Percentiles rank a stretch among this genome's conserved stretches.
Conservation (phyloP, 495 filamentous ascomycete genomes). For the Podospora pseudocomata region DNA sequence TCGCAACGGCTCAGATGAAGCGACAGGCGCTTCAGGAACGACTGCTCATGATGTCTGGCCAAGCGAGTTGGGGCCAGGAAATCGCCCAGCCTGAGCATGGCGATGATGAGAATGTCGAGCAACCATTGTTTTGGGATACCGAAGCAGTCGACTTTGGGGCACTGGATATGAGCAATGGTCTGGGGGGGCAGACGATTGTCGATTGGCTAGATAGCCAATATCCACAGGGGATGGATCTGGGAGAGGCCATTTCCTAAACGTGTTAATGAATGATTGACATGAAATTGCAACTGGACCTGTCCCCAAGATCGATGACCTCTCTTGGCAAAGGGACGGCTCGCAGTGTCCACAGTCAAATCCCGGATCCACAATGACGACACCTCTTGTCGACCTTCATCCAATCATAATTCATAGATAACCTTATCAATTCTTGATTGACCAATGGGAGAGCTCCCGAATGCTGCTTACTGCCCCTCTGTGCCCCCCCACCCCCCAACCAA, state of each 20-base stretch:
- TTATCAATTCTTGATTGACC: not conserved
- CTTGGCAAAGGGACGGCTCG: not conserved
- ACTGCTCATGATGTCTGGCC: not conserved
- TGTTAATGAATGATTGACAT: too few relatives aligned
- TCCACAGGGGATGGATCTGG: not conserved
- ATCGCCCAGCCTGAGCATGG: not conserved
- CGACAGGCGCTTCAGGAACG: not conserved
- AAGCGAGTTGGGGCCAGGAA: not conserved
- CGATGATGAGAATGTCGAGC: not conserved
- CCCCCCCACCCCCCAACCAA: not conserved
- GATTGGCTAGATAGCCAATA: not conserved
- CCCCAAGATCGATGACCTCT: not conserved
- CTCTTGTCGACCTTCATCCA: not conserved
- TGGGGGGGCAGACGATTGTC: not conserved
- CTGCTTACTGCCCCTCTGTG: not conserved
- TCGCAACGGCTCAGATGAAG: constrained; percentile 12
- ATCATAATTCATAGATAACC: not conserved
- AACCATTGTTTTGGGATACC: not conserved
- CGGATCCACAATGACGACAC: not conserved
- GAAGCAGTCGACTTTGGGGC: not conserved
- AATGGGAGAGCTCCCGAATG: not conserved
- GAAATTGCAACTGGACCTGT: not conserved
- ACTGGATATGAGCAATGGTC: not conserved
- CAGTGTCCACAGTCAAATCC: not conserved
- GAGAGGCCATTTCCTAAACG: not conserved